Percentiles rank a stretch among this genome's conserved stretches.
Conservation (phyloP, 2,329 filamentous ascomycete genomes). For the Cercospora janseana region DNA sequence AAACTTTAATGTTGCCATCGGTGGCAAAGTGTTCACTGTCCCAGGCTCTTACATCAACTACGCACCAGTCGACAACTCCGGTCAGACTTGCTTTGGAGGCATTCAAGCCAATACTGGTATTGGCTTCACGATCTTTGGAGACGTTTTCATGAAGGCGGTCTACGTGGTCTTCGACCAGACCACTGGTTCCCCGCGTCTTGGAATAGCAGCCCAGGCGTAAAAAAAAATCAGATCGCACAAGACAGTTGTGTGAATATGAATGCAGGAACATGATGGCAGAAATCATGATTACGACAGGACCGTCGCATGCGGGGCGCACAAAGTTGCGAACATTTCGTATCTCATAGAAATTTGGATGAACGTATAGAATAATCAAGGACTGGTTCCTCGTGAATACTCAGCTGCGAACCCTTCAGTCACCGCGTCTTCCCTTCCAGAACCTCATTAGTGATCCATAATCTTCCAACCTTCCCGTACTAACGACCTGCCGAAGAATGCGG, state of each 20-base stretch:
- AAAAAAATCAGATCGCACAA: no score
- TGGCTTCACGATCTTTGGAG: constrained; percentile 68
- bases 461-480: constrained; percentile 13
- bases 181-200: constrained; percentile 41
- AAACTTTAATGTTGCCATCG: constrained; percentile 54
- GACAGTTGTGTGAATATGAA: no score
- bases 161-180: constrained; percentile 69
- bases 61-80: constrained; percentile 42
- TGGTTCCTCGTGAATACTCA: constrained; percentile 1
- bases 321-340: constrained; percentile 1
- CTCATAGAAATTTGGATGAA: neutral
- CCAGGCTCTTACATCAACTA: constrained; percentile 58
- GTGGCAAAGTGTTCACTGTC: constrained; percentile 50
- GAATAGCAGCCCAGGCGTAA: constrained; percentile 44
- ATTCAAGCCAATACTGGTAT: constrained; percentile 64
- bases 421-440: neutral
- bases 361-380: neutral
- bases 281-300: no score
- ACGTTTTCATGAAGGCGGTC: constrained; percentile 69
- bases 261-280: no score
- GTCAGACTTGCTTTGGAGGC: constrained; percentile 66
- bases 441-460: constrained; percentile 6
- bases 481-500: constrained; percentile 26
- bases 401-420: neutral
- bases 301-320: neutral